Evolutionary conservation across 2,329 filamentous ascomycete species (phyloP).

Genomic region (Periglandula ipomoeae): DNA sequence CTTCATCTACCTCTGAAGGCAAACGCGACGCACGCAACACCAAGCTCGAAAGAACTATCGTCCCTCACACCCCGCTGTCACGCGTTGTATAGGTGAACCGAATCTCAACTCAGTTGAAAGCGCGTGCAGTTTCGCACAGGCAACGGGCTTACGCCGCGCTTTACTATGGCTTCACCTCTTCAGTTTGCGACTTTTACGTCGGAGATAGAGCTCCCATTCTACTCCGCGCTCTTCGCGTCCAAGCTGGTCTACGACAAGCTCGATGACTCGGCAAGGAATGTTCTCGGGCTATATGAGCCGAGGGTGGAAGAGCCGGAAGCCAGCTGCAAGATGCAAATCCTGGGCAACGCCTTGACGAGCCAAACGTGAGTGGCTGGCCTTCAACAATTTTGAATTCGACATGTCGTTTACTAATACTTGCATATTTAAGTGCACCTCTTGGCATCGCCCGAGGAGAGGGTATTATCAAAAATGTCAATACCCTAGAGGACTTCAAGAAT

Average conservation of each 20-base stretch:
- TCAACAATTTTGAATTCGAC: not conserved
- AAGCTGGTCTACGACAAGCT: slow-evolving; percentile 98
- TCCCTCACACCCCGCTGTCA: not conserved
- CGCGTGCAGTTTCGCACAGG: not conserved
- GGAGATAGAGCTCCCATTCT: slow-evolving; percentile 93
- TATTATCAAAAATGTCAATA: slow-evolving; percentile 93
- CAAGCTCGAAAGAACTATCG: not conserved
- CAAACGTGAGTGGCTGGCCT: slow-evolving; percentile 77
- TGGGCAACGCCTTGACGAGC: slow-evolving; percentile 75
- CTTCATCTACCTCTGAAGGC: not conserved
- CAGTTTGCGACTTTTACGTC: slow-evolving; percentile 85
- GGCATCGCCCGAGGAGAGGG: slow-evolving; percentile 79
- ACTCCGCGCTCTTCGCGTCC: slow-evolving; percentile 78
- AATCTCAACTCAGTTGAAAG: not conserved
- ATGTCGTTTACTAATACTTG: not conserved
- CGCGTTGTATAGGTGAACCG: not conserved
- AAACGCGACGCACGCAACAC: not conserved
- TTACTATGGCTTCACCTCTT: slow-evolving; percentile 41
- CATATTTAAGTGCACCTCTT: slow-evolving; percentile 47
- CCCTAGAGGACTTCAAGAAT: slow-evolving; percentile 83
- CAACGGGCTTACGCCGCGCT: not conserved
- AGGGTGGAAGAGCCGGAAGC: slow-evolving; percentile 63
- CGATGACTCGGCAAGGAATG: slow-evolving; percentile 79
- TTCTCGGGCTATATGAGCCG: slow-evolving; percentile 85
- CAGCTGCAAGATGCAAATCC: slow-evolving; percentile 83